phyloP scores from a whole-genome alignment of 768 basidiomycete genomes.

The Rhodotorula sphaerocarpa region DNA sequence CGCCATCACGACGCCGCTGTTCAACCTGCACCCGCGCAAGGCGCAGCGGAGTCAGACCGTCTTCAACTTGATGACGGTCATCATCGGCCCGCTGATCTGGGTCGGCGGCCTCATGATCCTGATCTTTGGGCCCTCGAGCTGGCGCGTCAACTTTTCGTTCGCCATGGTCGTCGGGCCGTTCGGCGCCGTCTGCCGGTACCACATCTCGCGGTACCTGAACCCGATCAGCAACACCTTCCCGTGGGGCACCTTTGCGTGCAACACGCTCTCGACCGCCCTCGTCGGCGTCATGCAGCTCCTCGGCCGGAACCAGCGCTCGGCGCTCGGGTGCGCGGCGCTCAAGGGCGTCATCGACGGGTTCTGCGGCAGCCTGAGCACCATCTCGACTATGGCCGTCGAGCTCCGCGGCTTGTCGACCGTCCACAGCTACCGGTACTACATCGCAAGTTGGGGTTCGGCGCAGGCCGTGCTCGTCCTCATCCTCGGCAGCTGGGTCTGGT shows the following conservation, averaged over 20 bases:
- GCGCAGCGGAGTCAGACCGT: neutral
- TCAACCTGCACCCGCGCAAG: slow-evolving; percentile 32
- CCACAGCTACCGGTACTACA: slow-evolving; percentile 61
- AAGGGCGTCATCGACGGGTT: slow-evolving; percentile 84
- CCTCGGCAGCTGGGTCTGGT: slow-evolving; percentile 52
- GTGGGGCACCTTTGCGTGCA: slow-evolving; percentile 68
- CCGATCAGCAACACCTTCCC: slow-evolving; percentile 56
- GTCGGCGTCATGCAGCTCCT: slow-evolving; percentile 65
- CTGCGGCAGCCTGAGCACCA: slow-evolving; percentile 87
- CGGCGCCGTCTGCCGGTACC: slow-evolving; percentile 74
- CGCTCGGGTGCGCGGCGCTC: slow-evolving; percentile 55
- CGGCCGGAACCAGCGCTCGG: slow-evolving; percentile 32
- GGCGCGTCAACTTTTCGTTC: slow-evolving; percentile 72
- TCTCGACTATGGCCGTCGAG: slow-evolving; percentile 87
- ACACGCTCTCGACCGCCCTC: slow-evolving; percentile 71
- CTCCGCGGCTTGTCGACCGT: slow-evolving; percentile 53
- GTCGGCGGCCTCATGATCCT: slow-evolving; percentile 59
- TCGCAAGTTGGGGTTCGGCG: slow-evolving; percentile 59
- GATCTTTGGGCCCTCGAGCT: slow-evolving; percentile 55
- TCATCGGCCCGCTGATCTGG: slow-evolving; percentile 52
- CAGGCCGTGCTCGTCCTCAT: slow-evolving; percentile 66
- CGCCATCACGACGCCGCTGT: slow-evolving; percentile 9
- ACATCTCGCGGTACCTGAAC: slow-evolving; percentile 67
- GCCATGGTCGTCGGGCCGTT: slow-evolving; percentile 83
- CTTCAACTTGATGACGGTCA: slow-evolving; percentile 28